These are phyloP conservation scores for Avena insularis DNA, from an alignment of 176 grass and related monocot genomes.

Conservation along the genomic window DNA sequence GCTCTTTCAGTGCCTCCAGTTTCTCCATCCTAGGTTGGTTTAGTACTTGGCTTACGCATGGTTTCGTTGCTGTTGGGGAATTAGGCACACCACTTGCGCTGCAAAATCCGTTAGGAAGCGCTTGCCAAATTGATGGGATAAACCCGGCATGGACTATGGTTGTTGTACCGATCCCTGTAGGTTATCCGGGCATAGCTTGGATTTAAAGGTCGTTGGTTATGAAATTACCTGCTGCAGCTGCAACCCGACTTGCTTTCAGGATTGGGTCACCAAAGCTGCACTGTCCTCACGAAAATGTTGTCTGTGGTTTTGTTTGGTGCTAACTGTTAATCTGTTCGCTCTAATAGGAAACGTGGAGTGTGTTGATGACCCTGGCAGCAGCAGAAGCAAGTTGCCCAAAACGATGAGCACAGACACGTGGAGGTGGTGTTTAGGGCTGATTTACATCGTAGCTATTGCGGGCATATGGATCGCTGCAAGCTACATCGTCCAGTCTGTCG, in stretches of 20 bases:
- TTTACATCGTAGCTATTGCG: constrained; percentile 89
- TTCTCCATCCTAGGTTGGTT: background rate
- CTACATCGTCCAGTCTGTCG: constrained; percentile 98
- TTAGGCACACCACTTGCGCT: background rate
- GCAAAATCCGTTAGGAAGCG: background rate
- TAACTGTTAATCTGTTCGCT: background rate
- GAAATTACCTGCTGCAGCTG: background rate
- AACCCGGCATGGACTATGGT: background rate
- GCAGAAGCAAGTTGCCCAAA: constrained; percentile 27
- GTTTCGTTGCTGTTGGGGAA: background rate
- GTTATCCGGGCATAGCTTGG: background rate
- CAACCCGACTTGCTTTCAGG: background rate
- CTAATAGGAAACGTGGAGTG: constrained; percentile 36
- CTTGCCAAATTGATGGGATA: background rate
- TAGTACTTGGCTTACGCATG: background rate
- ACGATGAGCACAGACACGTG: constrained; percentile 52
- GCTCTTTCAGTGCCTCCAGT: background rate
- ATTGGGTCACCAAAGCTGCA: background rate
- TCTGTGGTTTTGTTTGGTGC: background rate
- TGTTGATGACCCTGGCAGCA: constrained; percentile 17
- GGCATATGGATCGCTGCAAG: constrained; percentile 95
- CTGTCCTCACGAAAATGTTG: background rate
- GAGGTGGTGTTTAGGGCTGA: constrained; percentile 83
- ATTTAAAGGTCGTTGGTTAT: background rate
- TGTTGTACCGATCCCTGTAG: background rate